These are phyloP conservation scores for Phytophthora citricola DNA, from an alignment of 352 stramenopile species.

Conservation along the genomic window DNA sequence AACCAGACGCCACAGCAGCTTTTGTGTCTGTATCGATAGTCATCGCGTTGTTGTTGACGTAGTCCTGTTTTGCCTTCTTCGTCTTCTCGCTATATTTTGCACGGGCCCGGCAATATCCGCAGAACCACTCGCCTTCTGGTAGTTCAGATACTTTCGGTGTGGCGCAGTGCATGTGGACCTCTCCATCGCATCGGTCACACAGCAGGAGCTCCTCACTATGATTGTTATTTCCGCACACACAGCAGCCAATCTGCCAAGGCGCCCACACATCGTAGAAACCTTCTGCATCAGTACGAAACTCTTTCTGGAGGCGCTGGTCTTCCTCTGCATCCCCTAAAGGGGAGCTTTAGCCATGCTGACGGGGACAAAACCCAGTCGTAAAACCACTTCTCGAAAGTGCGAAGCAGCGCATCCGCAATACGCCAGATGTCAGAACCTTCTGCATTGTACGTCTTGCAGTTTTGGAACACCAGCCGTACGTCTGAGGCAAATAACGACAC, in stretches of 20 bases:
- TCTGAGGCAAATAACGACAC: conserved; percentile 84
- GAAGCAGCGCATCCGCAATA: conserved; percentile 71
- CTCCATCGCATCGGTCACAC: conserved; percentile 88
- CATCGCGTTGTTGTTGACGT: conserved; percentile 15
- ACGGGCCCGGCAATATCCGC: conserved; percentile 67
- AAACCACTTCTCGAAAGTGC: conserved; percentile 88
- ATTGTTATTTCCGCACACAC: conserved; percentile 74
- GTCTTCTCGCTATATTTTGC: conserved; percentile 56
- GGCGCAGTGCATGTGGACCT: conserved; percentile 89
- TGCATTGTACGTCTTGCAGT: conserved; percentile 89
- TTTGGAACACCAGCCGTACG: conserved; percentile 86
- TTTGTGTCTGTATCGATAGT: neutral
- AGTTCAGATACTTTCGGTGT: conserved; percentile 73
- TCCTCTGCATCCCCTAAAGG: conserved; percentile 50
- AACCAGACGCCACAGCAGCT: conserved; percentile 4
- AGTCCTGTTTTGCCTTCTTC: conserved; percentile 23
- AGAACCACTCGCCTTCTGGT: conserved; percentile 87
- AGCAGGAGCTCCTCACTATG: conserved; percentile 84
- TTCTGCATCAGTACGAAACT: conserved; percentile 73
- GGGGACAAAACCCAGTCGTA: conserved; percentile 88
- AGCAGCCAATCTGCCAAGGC: conserved; percentile 82
- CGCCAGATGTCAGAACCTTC: conserved; percentile 84
- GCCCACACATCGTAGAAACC: conserved; percentile 76
- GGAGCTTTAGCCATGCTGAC: conserved; percentile 81
- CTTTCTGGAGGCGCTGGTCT: conserved; percentile 56